Evolutionary conservation across 176 grass and related monocot species (phyloP), one percentile per base, ranked within the genome.

Genomic region (Typha latifolia): DNA sequence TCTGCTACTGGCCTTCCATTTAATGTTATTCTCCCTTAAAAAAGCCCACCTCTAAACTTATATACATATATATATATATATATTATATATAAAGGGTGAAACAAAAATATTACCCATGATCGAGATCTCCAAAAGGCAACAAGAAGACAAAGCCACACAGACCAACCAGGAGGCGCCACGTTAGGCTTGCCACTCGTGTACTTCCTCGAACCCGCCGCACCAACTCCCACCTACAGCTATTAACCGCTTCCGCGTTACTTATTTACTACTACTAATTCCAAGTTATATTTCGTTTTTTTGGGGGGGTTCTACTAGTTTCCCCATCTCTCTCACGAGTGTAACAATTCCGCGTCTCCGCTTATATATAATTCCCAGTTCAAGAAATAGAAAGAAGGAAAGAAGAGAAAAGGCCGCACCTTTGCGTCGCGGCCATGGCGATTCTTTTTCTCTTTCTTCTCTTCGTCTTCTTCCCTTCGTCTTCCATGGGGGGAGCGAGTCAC

Each of bases 361-460:
- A 16, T 16, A 22, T 59, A 55, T 55, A 59, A 19, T 21, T 21
- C 53, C 53, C 16, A 59, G 16, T 7, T 59, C 20, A 57, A 57
- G 20, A 57, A 20, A 1, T 19, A 11, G 10, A 4, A 57, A 10
- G 16, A 59, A 57, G 20, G 53, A 57, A 7, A 21, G 53, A 59
- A 59, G 16, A 6, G 18, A 21, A 59, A 59, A 59, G 16, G 16
- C 16, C 53, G 20, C 20, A 59, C 53, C 53, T 19, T 21, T 59
- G 53, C 14, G 53, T 68, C 47, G 51, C 12, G 70, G 66, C 50
- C 32, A 87, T 94, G 86, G 59, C 52, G 53, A 7, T 59, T 22
- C 53, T 55, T 55, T 3, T 19, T 47, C 13, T 79, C 6, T 34
- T 67, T 14, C 53, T 82, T 26, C 63, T 67, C 51, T 34, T 32